phyloP scores from a whole-genome alignment of 164 flowering plant species.

The Dillenia turbinata region DNA sequence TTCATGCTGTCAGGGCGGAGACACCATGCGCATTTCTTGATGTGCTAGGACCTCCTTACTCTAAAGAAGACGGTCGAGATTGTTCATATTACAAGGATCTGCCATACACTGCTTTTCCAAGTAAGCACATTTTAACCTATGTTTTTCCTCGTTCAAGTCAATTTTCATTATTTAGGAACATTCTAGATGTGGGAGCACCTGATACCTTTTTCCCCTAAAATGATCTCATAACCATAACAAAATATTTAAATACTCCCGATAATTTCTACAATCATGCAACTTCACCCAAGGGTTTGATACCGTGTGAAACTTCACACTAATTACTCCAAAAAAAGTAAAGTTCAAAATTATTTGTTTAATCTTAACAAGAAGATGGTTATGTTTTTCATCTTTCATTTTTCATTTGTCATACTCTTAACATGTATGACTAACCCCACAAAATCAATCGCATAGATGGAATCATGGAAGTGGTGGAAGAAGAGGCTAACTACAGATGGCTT shows the following conservation, averaged over 20 bases:
- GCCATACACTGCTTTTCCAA: slow-evolving; percentile 26
- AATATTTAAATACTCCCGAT: too few relatives aligned
- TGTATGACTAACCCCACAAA: background rate
- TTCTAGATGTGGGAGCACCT: too few relatives aligned
- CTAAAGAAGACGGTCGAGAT: slow-evolving; percentile 66
- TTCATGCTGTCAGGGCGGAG: slow-evolving; percentile 76
- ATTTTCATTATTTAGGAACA: background rate
- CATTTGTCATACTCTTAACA: background rate
- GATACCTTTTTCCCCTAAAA: too few relatives aligned
- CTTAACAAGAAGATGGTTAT: background rate
- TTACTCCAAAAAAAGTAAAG: too few relatives aligned
- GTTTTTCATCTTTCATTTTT: background rate
- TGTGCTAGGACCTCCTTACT: slow-evolving; percentile 91
- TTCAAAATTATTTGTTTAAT: background rate
- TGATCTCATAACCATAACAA: too few relatives aligned
- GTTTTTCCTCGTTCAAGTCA: background rate
- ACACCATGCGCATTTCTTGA: slow-evolving; percentile 89
- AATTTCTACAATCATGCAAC: too few relatives aligned
- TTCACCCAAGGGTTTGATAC: too few relatives aligned
- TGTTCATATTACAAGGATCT: slow-evolving; percentile 60
- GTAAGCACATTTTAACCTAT: slow-evolving; percentile 26
- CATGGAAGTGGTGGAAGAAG: slow-evolving; percentile 17
- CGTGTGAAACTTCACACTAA: too few relatives aligned
- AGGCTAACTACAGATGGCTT: slow-evolving; percentile 43
- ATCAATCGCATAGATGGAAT: slow-evolving; percentile 20